Evolutionary conservation across 108 stramenopile genomes (phyloP).

Genomic region (Conticribra weissflogii): DNA sequence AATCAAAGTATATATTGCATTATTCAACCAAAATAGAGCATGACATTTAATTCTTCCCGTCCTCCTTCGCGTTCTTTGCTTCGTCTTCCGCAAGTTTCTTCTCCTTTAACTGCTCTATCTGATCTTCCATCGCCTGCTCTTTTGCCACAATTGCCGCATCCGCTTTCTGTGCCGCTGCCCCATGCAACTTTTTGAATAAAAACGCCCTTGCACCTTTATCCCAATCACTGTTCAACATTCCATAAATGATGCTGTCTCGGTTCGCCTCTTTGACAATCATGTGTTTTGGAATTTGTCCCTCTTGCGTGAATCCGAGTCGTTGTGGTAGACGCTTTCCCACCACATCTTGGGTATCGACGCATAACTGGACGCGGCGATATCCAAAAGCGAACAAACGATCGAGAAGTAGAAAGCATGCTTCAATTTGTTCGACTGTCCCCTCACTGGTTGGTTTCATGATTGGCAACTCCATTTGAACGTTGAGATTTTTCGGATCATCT

Average conservation of each 20-base stretch:
- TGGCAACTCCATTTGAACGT: constrained; percentile 75
- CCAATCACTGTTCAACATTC: constrained; percentile 90
- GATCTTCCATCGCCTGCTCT: constrained; percentile 75
- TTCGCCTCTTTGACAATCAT: constrained; percentile 82
- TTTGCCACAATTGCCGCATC: constrained; percentile 68
- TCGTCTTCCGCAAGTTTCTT: constrained; percentile 30
- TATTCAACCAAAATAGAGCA: too few relatives aligned
- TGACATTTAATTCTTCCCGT: too few relatives aligned
- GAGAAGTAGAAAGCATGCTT: constrained; percentile 78
- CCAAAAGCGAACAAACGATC: constrained; percentile 85
- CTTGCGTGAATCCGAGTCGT: constrained; percentile 77
- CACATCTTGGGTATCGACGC: constrained; percentile 70
- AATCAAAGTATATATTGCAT: too few relatives aligned
- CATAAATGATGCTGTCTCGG: constrained; percentile 80
- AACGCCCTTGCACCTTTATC: constrained; percentile 73
- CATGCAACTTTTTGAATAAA: constrained; percentile 73
- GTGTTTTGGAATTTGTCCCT: constrained; percentile 73
- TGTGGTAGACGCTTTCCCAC: constrained; percentile 57
- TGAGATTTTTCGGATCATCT: constrained; percentile 75
- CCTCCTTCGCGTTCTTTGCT: constrained; percentile 17
- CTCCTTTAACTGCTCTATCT: constrained; percentile 48
- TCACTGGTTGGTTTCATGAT: constrained; percentile 62
- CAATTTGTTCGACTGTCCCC: constrained; percentile 71
- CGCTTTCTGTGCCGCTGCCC: constrained; percentile 51
- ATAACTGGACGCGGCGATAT: constrained; percentile 82